Evolutionary conservation across 768 basidiomycete genomes (phyloP), one percentile per base, ranked within the genome.

Genomic region (Boletellus ananiceps): DNA sequence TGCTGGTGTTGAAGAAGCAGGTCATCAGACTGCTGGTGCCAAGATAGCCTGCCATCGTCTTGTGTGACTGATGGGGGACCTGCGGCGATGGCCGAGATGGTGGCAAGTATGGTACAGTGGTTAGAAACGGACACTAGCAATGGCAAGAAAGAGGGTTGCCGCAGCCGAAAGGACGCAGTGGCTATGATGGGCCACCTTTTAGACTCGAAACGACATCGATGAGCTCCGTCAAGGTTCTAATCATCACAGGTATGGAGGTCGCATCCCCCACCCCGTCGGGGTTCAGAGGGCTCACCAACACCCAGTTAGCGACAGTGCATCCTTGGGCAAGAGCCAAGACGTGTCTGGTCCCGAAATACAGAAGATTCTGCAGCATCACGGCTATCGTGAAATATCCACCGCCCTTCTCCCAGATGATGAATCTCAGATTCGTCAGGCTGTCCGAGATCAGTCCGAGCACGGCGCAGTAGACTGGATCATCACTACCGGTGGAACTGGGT

Each of bases 401-500:
- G 51, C 44, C 14, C 77, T 88, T 61, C 84, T 91, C 0, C 75
- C 87, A 32, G 91, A 94, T 59, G 82, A 88, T 40, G 64, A 75
- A 41, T 53, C 58, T 0, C 62, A 62, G 37, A 88, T 93, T 44
- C 74, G 71, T 21, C 57, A 62, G 7, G 60, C 66, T 11, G 73
- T 91, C 6, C 68, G 66, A 38, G 64, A 61, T 6, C 82, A 80
- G 74, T 72, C 68, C 34, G 60, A 66, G 2, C 63, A 71, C 5
- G 72, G 70, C 2, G 59, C 71, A n/a, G 67, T 85, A 13, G 83
- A 91, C 62, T 83, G 82, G 77, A 76, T 93, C 50, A 71, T 95
- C 54, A 88, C 88, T 6, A 88, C 87, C 0, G 92, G 92, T 15
- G 92, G 92, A 5, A 95, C 92, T 0, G 92, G 92, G 7, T 92